These are phyloP conservation scores for Ogataea zsoltii DNA, from an alignment of 805 yeast genomes.

Conservation along the genomic window DNA sequence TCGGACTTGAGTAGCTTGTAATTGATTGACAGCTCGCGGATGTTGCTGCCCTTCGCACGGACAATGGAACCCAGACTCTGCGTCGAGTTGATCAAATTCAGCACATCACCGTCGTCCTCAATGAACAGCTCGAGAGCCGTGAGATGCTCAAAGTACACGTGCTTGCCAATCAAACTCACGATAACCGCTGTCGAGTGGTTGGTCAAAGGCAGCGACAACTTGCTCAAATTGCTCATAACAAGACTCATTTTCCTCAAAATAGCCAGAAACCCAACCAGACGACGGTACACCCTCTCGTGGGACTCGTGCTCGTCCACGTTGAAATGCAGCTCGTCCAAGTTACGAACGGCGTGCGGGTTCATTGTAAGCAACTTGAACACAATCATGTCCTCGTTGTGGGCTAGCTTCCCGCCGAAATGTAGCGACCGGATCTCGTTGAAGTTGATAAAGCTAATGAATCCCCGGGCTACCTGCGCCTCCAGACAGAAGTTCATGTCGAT, in stretches of 20 bases:
- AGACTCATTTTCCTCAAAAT: slow-evolving; percentile 34
- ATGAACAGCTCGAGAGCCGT: slow-evolving; percentile 28
- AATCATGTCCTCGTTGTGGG: slow-evolving; percentile 36
- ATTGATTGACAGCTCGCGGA: slow-evolving; percentile 26
- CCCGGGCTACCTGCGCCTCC: slow-evolving; percentile 25
- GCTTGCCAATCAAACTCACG: slow-evolving; percentile 29
- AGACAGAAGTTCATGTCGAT: slow-evolving; percentile 33
- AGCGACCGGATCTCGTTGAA: slow-evolving; percentile 19
- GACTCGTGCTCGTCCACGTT: slow-evolving; percentile 24
- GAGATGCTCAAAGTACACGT: slow-evolving; percentile 33
- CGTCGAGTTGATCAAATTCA: slow-evolving; percentile 31
- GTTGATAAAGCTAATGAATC: slow-evolving; percentile 28
- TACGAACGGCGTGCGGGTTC: slow-evolving; percentile 27
- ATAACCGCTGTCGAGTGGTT: slow-evolving; percentile 35
- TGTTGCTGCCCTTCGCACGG: slow-evolving; percentile 25
- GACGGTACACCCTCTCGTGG: slow-evolving; percentile 31
- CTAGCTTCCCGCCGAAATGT: slow-evolving; percentile 31
- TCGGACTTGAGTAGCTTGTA: slow-evolving; percentile 28
- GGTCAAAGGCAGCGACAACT: slow-evolving; percentile 31
- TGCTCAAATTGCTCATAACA: slow-evolving; percentile 26
- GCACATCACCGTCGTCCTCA: slow-evolving; percentile 33
- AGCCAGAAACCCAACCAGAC: slow-evolving; percentile 37
- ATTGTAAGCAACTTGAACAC: slow-evolving; percentile 31
- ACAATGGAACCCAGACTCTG: slow-evolving; percentile 29
- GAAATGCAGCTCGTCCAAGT: slow-evolving; percentile 29